These are phyloP conservation scores for Russula brevipes DNA, from an alignment of 768 basidiomycete species.

Conservation along the genomic window DNA sequence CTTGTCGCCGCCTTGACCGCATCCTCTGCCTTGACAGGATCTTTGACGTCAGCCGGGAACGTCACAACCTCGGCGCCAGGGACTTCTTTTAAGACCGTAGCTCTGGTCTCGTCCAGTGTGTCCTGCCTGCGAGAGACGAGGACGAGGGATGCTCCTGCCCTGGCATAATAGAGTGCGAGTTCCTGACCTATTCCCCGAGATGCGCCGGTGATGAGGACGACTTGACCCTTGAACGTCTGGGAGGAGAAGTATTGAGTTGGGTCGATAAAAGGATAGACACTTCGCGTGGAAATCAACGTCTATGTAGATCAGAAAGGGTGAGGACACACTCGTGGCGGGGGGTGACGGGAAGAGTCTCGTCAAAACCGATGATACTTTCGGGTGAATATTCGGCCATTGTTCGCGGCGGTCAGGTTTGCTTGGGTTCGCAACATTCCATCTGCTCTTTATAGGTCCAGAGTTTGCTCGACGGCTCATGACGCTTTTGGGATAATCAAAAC, in stretches of 20 bases:
- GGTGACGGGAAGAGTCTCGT: too few species aligned
- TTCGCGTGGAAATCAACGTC: too few species aligned
- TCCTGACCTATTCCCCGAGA: constrained; percentile 30
- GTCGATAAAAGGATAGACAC: constrained; percentile 24
- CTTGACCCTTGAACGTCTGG: constrained; percentile 26
- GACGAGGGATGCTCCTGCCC: constrained; percentile 30
- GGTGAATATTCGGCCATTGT: too few species aligned
- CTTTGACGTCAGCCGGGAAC: constrained; percentile 28
- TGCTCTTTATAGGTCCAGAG: too few species aligned
- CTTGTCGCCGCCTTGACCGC: constrained; percentile 27
- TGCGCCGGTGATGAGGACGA: constrained; percentile 31
- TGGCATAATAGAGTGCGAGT: constrained; percentile 28
- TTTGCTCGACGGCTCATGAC: too few species aligned
- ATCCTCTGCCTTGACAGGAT: constrained; percentile 25
- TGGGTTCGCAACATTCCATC: too few species aligned
- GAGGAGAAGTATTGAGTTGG: constrained; percentile 24
- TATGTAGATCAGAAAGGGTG: too few species aligned
- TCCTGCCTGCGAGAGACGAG: constrained; percentile 26
- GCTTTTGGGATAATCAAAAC: too few species aligned
- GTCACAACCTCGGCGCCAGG: constrained; percentile 24
- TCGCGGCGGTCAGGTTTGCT: too few species aligned
- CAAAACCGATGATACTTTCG: too few species aligned
- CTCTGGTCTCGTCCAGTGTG: constrained; percentile 27
- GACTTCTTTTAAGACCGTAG: constrained; percentile 18
- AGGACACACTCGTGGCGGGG: too few species aligned